Conservation (phyloP, 2,329 filamentous ascomycete genomes). For the Monilinia laxa region DNA sequence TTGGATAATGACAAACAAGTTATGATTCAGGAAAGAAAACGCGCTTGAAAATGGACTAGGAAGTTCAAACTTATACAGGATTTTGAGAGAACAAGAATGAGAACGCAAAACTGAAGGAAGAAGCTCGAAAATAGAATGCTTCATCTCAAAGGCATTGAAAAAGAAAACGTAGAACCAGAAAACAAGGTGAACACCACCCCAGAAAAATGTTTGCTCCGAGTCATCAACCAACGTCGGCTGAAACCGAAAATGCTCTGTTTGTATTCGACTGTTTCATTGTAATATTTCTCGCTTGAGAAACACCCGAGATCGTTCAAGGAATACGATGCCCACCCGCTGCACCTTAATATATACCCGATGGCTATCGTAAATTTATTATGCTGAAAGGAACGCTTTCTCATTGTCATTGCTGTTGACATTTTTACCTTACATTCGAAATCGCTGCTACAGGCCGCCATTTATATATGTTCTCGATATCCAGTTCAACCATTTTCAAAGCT, state of each 20-base stretch:
- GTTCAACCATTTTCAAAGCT: neutral
- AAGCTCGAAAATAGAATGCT: too few species aligned
- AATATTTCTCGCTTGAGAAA: neutral
- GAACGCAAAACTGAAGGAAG: too few species aligned
- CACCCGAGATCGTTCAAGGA: neutral
- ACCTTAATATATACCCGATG: neutral
- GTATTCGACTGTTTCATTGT: neutral
- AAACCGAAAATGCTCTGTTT: neutral
- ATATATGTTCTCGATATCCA: neutral
- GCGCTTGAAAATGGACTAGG: neutral
- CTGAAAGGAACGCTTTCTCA: neutral
- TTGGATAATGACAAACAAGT: neutral
- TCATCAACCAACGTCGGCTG: neutral
- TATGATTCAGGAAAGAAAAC: neutral
- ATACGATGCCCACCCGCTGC: neutral
- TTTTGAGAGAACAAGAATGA: neutral
- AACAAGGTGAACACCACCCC: too few species aligned
- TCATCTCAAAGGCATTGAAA: too few species aligned
- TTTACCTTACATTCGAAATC: neutral
- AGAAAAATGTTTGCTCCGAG: neutral
- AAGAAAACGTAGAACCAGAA: too few species aligned
- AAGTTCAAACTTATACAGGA: conserved; percentile 14
- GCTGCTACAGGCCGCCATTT: neutral
- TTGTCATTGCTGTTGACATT: neutral
- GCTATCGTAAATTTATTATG: neutral